These are phyloP conservation scores for Podila horticola DNA, from an alignment of 192 early-diverging fungal genomes.

Conservation along the genomic window DNA sequence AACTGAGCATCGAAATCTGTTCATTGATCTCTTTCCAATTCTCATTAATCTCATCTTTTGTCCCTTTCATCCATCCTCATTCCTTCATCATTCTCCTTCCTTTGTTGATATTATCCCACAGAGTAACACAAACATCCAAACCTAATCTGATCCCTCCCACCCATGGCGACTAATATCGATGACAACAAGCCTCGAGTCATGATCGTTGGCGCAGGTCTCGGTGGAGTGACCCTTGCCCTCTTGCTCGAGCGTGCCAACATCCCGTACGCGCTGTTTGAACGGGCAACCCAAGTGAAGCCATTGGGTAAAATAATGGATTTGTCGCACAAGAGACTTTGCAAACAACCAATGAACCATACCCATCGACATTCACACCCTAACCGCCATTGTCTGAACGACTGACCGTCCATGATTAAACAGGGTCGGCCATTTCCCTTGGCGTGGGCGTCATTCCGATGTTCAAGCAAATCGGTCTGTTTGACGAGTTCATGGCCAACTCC, in stretches of 20 bases:
- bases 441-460: background rate
- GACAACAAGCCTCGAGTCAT: background rate
- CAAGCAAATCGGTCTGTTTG: background rate
- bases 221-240: background rate
- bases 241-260: slow-evolving; percentile 4
- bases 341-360: background rate
- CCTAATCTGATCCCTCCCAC: background rate
- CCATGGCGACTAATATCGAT: background rate
- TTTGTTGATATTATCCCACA: background rate
- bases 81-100: background rate
- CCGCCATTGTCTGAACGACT: background rate
- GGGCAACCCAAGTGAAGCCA: background rate
- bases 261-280: background rate
- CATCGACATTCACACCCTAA: background rate
- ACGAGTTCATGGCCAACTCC: slow-evolving; percentile 1
- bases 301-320: background rate
- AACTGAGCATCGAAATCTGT: background rate
- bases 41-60: background rate
- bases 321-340: too few relatives aligned
- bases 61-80: background rate
- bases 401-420: background rate
- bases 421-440: background rate
- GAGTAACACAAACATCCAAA: background rate
- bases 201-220: slow-evolving; percentile 3
- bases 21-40: background rate